Conservation (phyloP, 169 alveolate genomes). For the Cryptosporidium tyzzeri region DNA sequence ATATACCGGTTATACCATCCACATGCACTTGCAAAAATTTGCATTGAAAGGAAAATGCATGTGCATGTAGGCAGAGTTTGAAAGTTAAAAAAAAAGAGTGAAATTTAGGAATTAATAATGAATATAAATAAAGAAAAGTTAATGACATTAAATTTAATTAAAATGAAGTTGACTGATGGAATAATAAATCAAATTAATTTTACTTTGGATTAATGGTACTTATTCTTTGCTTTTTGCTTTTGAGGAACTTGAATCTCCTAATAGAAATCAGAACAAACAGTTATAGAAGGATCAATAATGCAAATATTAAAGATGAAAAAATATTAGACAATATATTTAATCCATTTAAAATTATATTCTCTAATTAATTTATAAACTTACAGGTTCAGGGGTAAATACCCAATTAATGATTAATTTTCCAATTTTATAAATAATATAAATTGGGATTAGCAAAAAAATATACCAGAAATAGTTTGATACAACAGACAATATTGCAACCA, state of each 20-base stretch:
- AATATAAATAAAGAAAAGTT: no score
- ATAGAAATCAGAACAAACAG: neutral
- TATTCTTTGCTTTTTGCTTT: slow-evolving; percentile 6
- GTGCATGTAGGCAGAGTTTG: neutral
- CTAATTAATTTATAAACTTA: slow-evolving; percentile 28
- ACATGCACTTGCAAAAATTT: neutral
- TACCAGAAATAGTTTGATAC: slow-evolving; percentile 63
- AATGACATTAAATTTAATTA: no score
- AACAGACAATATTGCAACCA: slow-evolving; percentile 40
- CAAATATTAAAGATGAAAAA: neutral
- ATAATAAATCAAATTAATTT: neutral
- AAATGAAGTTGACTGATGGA: no score
- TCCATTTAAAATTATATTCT: neutral
- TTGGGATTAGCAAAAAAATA: slow-evolving; percentile 60
- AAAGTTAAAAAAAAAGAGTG: no score
- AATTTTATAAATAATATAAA: slow-evolving; percentile 29
- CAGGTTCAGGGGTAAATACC: slow-evolving; percentile 77
- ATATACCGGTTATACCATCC: slow-evolving; percentile 5
- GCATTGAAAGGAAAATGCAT: neutral
- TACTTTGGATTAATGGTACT: neutral
- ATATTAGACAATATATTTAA: neutral
- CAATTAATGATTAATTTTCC: slow-evolving; percentile 47
- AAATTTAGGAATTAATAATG: no score
- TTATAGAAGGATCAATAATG: no score
- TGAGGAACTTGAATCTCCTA: slow-evolving; percentile 53